These are phyloP conservation scores for Candida suzukii DNA, from an alignment of 805 yeast genomes.

Conservation along the genomic window DNA sequence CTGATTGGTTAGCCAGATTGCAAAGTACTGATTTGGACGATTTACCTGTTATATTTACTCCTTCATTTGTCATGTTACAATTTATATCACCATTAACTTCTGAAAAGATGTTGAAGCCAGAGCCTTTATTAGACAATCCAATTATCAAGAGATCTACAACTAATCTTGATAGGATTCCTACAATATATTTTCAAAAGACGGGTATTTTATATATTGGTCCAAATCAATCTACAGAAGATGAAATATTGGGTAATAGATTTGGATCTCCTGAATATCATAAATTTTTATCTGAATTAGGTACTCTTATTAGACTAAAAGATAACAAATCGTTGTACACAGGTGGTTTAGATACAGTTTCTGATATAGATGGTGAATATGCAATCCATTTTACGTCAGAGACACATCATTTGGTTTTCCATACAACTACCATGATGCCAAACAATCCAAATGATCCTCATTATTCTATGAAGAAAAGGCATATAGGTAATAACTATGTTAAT, in stretches of 20 bases:
- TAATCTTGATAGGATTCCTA: slow-evolving; percentile 68
- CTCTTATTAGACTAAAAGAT: slow-evolving; percentile 47
- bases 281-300: slow-evolving; percentile 56
- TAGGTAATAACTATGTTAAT: slow-evolving; percentile 80
- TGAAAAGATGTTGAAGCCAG: slow-evolving; percentile 9
- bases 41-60: slow-evolving; percentile 11
- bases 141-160: slow-evolving; percentile 45
- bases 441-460: slow-evolving; percentile 30
- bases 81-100: slow-evolving; percentile 8
- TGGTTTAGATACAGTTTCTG: slow-evolving; percentile 67
- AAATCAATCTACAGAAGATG: slow-evolving; percentile 54
- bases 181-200: slow-evolving; percentile 69
- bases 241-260: slow-evolving; percentile 52
- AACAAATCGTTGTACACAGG: slow-evolving; percentile 58
- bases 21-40: slow-evolving; percentile 13
- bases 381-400: slow-evolving; percentile 66
- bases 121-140: slow-evolving; percentile 19
- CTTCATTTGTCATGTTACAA: slow-evolving; percentile 14
- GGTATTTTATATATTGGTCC: slow-evolving; percentile 73
- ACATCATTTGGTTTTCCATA: slow-evolving; percentile 68
- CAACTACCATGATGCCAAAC: slow-evolving; percentile 77
- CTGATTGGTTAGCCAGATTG: slow-evolving; percentile 16
- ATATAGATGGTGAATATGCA: slow-evolving; percentile 71
- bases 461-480: slow-evolving; percentile 69
- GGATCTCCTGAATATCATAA: slow-evolving; percentile 61